Conservation (phyloP, 129 eudicot species). For the Scalesia atractyloides region DNA sequence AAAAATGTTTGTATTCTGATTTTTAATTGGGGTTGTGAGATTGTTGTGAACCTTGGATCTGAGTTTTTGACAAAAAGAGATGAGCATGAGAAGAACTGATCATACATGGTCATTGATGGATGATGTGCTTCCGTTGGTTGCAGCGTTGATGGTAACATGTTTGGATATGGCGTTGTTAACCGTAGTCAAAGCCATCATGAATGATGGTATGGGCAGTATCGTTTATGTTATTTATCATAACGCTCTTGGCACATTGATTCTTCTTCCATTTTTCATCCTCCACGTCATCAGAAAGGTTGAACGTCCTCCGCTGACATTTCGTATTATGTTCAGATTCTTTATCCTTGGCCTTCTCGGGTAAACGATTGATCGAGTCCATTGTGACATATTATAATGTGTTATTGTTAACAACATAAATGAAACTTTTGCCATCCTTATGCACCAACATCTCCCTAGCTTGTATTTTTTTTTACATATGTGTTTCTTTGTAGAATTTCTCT, state of each 20-base stretch:
- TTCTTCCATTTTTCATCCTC: constrained; percentile 43
- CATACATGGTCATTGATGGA: constrained; percentile 22
- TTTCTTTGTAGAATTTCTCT: constrained; percentile 33
- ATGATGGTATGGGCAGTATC: constrained; percentile 34
- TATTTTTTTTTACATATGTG: not conserved
- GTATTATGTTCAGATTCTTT: constrained; percentile 41
- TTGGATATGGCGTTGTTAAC: constrained; percentile 28
- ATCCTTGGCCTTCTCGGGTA: constrained; percentile 54
- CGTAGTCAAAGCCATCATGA: constrained; percentile 39
- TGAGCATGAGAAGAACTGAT: not conserved
- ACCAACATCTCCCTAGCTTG: not conserved
- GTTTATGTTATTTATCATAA: constrained; percentile 35
- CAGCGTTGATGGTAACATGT: constrained; percentile 32
- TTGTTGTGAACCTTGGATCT: too few relatives aligned
- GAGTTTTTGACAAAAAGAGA: constrained; percentile 6
- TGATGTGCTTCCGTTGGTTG: constrained; percentile 29
- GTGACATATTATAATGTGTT: not conserved
- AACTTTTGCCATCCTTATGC: too few relatives aligned
- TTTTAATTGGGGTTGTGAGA: too few relatives aligned
- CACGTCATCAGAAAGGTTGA: constrained; percentile 29
- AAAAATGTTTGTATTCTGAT: too few relatives aligned
- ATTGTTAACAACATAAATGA: not conserved
- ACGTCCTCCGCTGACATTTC: constrained; percentile 31
- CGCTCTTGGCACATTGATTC: constrained; percentile 37
- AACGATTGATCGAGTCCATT: not conserved